Evolutionary conservation across 2,329 filamentous ascomycete species (phyloP).

Genomic region (Botrytis fragariae): DNA sequence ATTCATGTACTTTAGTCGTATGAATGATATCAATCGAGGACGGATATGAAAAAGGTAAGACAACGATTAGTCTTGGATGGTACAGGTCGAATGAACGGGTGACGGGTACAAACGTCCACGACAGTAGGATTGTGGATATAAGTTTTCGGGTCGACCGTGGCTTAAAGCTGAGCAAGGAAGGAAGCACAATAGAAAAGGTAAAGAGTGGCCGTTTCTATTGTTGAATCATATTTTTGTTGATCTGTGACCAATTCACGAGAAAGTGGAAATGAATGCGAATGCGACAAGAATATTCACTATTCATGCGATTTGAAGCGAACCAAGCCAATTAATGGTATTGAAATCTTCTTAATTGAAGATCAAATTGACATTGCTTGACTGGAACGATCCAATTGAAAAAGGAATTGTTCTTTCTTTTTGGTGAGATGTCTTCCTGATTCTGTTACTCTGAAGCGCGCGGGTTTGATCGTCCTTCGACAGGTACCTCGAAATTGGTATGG

Average conservation of each 20-base stretch:
- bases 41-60: neutral
- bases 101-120: neutral
- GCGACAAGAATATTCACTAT: neutral
- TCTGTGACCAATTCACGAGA: constrained; percentile 1
- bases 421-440: neutral
- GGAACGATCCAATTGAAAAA: neutral
- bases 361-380: neutral
- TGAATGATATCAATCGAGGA: neutral
- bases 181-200: constrained; percentile 5
- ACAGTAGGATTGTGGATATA: constrained; percentile 3
- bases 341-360: neutral
- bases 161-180: constrained; percentile 5
- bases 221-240: neutral
- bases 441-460: constrained; percentile 12
- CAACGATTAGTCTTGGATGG: constrained; percentile 1
- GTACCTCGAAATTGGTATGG: neutral
- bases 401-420: neutral
- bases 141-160: neutral
- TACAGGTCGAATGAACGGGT: neutral
- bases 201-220: neutral
- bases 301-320: neutral
- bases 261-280: neutral
- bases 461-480: constrained; percentile 12
- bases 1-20: neutral
- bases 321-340: neutral